A percentile compares a stretch with the other conserved stretches of the same genome.
These are phyloP conservation scores for Tubosaeta sp. DNA, from an alignment of 768 basidiomycete genomes.

Conservation along the genomic window DNA sequence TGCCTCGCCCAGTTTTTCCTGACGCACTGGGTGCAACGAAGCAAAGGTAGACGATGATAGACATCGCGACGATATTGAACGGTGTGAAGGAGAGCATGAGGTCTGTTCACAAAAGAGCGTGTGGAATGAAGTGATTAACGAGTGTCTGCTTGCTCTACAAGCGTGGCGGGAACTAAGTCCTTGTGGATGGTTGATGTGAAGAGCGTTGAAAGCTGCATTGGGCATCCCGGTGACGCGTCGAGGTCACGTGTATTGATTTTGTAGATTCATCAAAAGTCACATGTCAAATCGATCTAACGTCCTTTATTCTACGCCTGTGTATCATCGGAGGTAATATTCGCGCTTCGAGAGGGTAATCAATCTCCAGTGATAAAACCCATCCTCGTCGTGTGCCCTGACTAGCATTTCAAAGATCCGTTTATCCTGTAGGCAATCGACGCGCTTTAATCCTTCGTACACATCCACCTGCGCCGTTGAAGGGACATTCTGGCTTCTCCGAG, in stretches of 20 bases:
- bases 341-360: too few relatives aligned
- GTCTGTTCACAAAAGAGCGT: neutral
- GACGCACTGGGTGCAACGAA: constrained; percentile 2
- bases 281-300: too few relatives aligned
- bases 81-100: constrained; percentile 9
- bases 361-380: too few relatives aligned
- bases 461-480: too few relatives aligned
- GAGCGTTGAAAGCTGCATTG: neutral
- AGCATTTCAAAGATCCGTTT: too few relatives aligned
- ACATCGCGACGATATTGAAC: constrained; percentile 10
- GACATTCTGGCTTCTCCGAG: too few relatives aligned
- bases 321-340: too few relatives aligned
- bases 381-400: too few relatives aligned
- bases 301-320: too few relatives aligned
- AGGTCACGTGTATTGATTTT: constrained; percentile 24
- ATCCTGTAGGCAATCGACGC: too few relatives aligned
- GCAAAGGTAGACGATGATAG: constrained; percentile 12
- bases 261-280: too few relatives aligned
- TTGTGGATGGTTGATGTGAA: neutral
- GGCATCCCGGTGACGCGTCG: constrained; percentile 1
- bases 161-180: neutral
- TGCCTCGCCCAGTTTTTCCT: neutral
- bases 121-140: neutral
- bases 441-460: too few relatives aligned
- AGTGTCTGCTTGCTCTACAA: constrained; percentile 14